phyloP scores from a whole-genome alignment of 805 yeast genomes.

The Cyberlindnera misumaiensis region DNA sequence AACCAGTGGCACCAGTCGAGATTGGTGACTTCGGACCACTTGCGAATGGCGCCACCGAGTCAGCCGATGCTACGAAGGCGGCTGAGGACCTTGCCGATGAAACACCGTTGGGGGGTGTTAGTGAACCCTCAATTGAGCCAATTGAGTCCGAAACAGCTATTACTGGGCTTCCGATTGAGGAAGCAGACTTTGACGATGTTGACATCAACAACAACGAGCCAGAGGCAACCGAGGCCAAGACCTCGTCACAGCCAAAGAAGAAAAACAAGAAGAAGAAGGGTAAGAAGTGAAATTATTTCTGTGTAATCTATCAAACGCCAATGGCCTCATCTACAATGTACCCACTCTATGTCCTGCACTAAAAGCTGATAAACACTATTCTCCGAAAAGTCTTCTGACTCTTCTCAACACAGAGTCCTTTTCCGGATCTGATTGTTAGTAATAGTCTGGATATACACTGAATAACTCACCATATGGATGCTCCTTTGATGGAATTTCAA shows the following conservation, averaged over 20 bases:
- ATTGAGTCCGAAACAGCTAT: no score
- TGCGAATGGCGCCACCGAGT: not conserved
- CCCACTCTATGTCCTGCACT: slow-evolving; percentile 17
- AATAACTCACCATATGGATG: slow-evolving; percentile 60
- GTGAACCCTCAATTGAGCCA: not conserved
- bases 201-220: slow-evolving; percentile 8
- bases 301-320: not conserved
- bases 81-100: no score
- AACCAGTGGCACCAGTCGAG: not conserved
- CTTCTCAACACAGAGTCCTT: slow-evolving; percentile 93
- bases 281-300: slow-evolving; percentile 19
- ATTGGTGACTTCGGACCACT: not conserved
- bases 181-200: slow-evolving; percentile 9
- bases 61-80: not conserved
- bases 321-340: not conserved
- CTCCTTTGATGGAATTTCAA: slow-evolving; percentile 97
- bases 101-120: no score
- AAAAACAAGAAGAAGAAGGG: slow-evolving; percentile 32
- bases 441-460: not conserved
- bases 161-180: slow-evolving; percentile 1
- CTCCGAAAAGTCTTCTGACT: slow-evolving; percentile 93
- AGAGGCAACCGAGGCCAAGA: slow-evolving; percentile 1
- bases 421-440: slow-evolving; percentile 56
- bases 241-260: slow-evolving; percentile 19
- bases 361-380: slow-evolving; percentile 30